Evolutionary conservation across 1,139 yeast genomes (phyloP).

Genomic region (Suhomyces terraborum): DNA sequence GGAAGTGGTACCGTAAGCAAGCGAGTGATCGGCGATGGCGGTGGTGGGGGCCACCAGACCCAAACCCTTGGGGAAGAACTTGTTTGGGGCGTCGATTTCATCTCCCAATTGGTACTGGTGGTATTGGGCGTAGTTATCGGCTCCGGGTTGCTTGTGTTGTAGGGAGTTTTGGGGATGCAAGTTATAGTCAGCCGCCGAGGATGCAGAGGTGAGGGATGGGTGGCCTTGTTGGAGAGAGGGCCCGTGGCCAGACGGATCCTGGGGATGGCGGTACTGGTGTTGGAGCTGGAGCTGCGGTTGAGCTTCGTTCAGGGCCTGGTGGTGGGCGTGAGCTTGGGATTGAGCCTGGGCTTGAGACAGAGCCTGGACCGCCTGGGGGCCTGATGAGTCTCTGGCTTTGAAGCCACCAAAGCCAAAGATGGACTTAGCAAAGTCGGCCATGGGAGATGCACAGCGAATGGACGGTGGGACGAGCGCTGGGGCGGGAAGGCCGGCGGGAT

Average conservation of each 20-base stretch:
- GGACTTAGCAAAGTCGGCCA: constrained; percentile 68
- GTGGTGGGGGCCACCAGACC: constrained; percentile 57
- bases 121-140: constrained; percentile 7
- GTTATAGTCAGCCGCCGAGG: constrained; percentile 4
- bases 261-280: constrained; percentile 1
- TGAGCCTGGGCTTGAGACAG: constrained; percentile 4
- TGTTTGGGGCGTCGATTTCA: constrained; percentile 20
- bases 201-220: constrained; percentile 5
- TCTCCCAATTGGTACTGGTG: constrained; percentile 10
- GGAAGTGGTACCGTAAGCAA: constrained; percentile 71
- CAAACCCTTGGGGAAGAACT: constrained; percentile 41
- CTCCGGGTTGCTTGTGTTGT: constrained; percentile 2
- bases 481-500: not conserved
- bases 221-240: not conserved
- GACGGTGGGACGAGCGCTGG: not conserved
- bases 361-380: constrained; percentile 16
- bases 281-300: not conserved
- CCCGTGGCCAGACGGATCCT: constrained; percentile 1
- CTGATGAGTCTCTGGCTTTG: constrained; percentile 26
- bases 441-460: constrained; percentile 19
- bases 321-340: constrained; percentile 1
- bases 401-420: constrained; percentile 59
- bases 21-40: constrained; percentile 60
- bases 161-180: not conserved
- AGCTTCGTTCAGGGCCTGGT: constrained; percentile 20